Base-by-base conservation (phyloP, 441 rosid species). In the Pelargonium citronellum region DNA sequence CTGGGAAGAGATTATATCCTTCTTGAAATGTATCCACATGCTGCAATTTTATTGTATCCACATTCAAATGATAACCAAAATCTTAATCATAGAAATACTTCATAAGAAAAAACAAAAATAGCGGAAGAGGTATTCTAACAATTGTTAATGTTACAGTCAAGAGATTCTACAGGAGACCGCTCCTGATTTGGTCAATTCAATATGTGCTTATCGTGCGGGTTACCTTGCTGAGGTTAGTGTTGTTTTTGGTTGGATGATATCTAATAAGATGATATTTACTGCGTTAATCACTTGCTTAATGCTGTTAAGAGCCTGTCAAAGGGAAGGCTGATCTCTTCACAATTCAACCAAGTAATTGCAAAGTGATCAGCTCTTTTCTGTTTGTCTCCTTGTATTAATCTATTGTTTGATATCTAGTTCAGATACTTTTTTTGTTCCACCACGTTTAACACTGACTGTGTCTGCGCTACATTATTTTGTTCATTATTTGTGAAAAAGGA, bases 191-290 rank as follows among this genome's bases (percentile, higher is more conserved):
- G 90, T 78, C 55, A 80, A 86, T 69, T 83, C 86, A 49, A 82
- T 94, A 77, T 82, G 87, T 78, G 86, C 96, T 73, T 94, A 94
- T 77, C 97, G 98, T 60, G 95, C 87, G 76, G 98, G 98, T 77
- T 94, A 94, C 77, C 66, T 81, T 72, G 85, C 96, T 64, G 91
- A 91, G 91, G 98, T 91, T 44, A 68, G 80, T 78, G 43, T 10
- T 67, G 39, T n/a, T 49, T 63, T 53, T 69, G 67, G 11, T 12
- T 51, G 11, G 62, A 55, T 17, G 22, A 55, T 16, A 17, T 55
- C 19, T 5, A 55, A 55, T 55, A 55, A 55, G 24, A 17, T 55
- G 62, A 17, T 55, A 27, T 27, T 27, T 27, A 9, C 61, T 55
- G 19, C 19, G 6, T 55, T 55, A 7, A 15, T 16, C 19, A n/a